phyloP scores from a whole-genome alignment of 2,329 filamentous ascomycete genomes.

The Aspergillus latus region DNA sequence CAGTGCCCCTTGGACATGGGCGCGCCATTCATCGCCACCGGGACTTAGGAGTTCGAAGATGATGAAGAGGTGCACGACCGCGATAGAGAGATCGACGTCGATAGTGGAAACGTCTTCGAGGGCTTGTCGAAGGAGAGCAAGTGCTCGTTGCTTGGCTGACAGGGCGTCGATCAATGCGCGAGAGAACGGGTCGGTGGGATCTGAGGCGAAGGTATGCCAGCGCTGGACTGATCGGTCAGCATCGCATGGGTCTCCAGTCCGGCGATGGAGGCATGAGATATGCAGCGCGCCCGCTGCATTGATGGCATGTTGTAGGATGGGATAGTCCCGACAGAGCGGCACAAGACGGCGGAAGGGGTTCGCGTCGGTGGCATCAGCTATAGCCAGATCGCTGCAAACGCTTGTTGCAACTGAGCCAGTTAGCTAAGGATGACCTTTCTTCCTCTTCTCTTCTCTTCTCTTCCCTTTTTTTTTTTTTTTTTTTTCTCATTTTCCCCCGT shows the following conservation, averaged over 20 bases:
- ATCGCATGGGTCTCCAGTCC: too few species aligned
- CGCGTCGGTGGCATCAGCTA: not conserved
- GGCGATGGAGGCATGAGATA: not conserved
- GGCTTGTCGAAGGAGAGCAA: not conserved
- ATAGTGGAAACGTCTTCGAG: not conserved
- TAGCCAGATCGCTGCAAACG: not conserved
- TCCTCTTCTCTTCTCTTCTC: too few species aligned
- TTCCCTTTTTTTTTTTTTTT: too few species aligned
- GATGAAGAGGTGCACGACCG: slow-evolving; percentile 10
- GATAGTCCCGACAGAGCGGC: not conserved
- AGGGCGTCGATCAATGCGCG: slow-evolving; percentile 1
- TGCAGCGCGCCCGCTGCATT: slow-evolving; percentile 8
- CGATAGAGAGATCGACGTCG: slow-evolving; percentile 2
- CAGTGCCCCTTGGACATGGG: slow-evolving; percentile 6
- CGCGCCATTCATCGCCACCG: slow-evolving; percentile 3
- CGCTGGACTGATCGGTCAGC: not conserved
- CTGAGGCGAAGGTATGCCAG: not conserved
- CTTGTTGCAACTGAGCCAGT: not conserved
- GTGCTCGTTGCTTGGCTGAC: not conserved
- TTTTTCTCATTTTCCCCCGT: not conserved
- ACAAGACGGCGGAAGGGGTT: slow-evolving; percentile 2
- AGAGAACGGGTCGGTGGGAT: not conserved
- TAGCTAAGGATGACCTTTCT: too few species aligned
- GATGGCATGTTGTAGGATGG: not conserved
- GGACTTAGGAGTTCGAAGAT: slow-evolving; percentile 6